Evolutionary conservation across 768 basidiomycete genomes (phyloP).

Genomic region (Daedaleopsis nitida): DNA sequence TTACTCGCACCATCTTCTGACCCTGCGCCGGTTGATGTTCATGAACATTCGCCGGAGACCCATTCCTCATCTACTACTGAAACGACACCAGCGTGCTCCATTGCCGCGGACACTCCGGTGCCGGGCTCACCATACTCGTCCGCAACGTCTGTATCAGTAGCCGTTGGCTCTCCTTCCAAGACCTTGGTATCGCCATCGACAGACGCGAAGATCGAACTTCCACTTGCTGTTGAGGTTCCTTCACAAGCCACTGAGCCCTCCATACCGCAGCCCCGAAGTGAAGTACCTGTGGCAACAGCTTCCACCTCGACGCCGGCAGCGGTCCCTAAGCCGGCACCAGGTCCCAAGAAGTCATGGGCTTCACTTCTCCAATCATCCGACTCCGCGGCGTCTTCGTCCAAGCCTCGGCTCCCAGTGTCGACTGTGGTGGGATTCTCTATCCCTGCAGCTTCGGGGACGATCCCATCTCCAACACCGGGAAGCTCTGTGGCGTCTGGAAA

Average conservation of each 20-base stretch:
- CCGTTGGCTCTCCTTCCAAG: conserved; percentile 18
- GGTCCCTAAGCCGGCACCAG: conserved; percentile 19
- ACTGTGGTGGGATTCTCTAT: conserved; percentile 75
- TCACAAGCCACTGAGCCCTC: neutral
- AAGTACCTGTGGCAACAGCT: conserved; percentile 11
- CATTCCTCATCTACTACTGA: conserved; percentile 54
- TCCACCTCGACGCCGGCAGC: conserved; percentile 16
- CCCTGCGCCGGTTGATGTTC: neutral
- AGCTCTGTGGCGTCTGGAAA: conserved; percentile 30
- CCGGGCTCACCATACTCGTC: conserved; percentile 61
- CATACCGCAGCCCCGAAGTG: conserved; percentile 1
- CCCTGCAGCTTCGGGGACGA: conserved; percentile 36
- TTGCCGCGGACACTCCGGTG: conserved; percentile 48
- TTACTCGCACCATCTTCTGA: conserved; percentile 2
- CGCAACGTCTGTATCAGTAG: conserved; percentile 56
- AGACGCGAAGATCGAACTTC: conserved; percentile 7
- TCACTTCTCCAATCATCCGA: conserved; percentile 59
- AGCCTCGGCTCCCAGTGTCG: conserved; percentile 62
- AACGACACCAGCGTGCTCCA: conserved; percentile 50
- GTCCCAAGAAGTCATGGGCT: conserved; percentile 72
- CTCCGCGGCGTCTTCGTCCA: conserved; percentile 41
- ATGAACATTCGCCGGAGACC: conserved; percentile 26
- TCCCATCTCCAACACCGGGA: conserved; percentile 25
- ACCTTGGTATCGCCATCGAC: neutral
- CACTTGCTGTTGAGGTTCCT: neutral